Base-by-base conservation (phyloP, 192 early-diverging fungal species). In the Umbelopsis sp. region DNA sequence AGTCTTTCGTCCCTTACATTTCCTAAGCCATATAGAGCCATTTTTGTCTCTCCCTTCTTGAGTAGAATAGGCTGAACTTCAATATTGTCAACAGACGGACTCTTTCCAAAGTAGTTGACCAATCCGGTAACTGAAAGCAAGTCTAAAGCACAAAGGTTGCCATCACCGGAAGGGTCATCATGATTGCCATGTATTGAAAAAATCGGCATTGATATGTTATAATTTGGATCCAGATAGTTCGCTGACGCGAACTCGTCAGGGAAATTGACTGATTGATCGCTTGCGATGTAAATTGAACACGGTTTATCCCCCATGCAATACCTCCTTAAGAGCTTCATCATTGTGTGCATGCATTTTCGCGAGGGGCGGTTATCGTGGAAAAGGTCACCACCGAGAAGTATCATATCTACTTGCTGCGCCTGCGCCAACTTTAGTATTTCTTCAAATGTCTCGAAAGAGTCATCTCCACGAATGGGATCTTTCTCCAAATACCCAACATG, bases 181-280 rank as follows among this genome's bases (percentile, higher is more conserved):
- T 98, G 97, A 80, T 98, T 98, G 0, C 97, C 97, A 74, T 98
- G 97, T 61, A 98, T 98, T 0, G 94, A 92, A 72, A 97, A 98
- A 0, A 98, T 87, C 0, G 97, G 97, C 16, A 95, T 85, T 6
- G 84, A 70, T 8, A 97, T 82, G 69, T 97, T 97, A 13, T 90
- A 72, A 71, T 98, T 96, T 3, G 92, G 89, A 66, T 97, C 94
- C 70, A 88, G 83, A 78, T 93, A 96, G 68, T 97, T 98, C 16
- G 92, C 92, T 11, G 76, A 86, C n/a, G 72, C 72, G 52, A 91
- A 89, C 79, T 80, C 74, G 15, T 88, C 73, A 1, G 84, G 82
- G 81, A 94, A 93, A 80, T 91, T 90, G 13, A 81, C 84, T 6
- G 74, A 75, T 64, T 90, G 89, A 53, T 94, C 91, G 69, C 91